Conservation (phyloP, 495 filamentous ascomycete genomes). For the Clavariopsis aquatica region DNA sequence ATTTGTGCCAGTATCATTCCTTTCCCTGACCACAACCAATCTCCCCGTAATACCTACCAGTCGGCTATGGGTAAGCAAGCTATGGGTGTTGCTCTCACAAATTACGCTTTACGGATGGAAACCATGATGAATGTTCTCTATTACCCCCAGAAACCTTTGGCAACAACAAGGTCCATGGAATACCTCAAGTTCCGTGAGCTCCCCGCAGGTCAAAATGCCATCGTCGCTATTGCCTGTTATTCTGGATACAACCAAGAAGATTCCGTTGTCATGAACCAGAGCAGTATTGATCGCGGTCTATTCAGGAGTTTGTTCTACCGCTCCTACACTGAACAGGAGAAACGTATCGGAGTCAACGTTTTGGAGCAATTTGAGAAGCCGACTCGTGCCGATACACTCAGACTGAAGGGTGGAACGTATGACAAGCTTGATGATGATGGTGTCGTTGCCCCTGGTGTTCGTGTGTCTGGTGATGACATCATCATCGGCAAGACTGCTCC, state of each 20-base stretch:
- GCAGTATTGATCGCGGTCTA: slow-evolving; percentile 92
- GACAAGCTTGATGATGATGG: slow-evolving; percentile 97
- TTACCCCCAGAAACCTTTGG: slow-evolving; percentile 96
- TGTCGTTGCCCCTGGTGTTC: slow-evolving; percentile 85
- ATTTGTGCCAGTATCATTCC: slow-evolving; percentile 99
- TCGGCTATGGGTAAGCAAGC: slow-evolving; percentile 99
- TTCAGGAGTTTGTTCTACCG: slow-evolving; percentile 99
- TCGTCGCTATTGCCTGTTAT: slow-evolving; percentile 95
- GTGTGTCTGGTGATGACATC: slow-evolving; percentile 96
- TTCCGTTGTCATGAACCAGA: slow-evolving; percentile 99
- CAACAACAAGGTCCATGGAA: slow-evolving; percentile 97
- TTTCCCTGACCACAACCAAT: slow-evolving; percentile 99
- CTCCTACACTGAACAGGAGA: slow-evolving; percentile 93
- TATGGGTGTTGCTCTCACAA: slow-evolving; percentile 98
- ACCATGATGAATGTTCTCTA: slow-evolving; percentile 99
- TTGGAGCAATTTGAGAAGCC: slow-evolving; percentile 96
- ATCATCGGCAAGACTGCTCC: slow-evolving; percentile 99
- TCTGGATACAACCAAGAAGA: slow-evolving; percentile 99
- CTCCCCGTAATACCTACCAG: slow-evolving; percentile 97
- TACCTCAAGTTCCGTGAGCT: slow-evolving; percentile 96
- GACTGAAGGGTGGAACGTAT: slow-evolving; percentile 92
- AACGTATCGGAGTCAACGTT: slow-evolving; percentile 83
- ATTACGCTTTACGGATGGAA: slow-evolving; percentile 94
- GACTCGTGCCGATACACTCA: slow-evolving; percentile 78
- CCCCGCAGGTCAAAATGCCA: slow-evolving; percentile 96